These are phyloP conservation scores for Sarocladium brachiariae DNA, from an alignment of 2,329 filamentous ascomycete species.

Conservation along the genomic window DNA sequence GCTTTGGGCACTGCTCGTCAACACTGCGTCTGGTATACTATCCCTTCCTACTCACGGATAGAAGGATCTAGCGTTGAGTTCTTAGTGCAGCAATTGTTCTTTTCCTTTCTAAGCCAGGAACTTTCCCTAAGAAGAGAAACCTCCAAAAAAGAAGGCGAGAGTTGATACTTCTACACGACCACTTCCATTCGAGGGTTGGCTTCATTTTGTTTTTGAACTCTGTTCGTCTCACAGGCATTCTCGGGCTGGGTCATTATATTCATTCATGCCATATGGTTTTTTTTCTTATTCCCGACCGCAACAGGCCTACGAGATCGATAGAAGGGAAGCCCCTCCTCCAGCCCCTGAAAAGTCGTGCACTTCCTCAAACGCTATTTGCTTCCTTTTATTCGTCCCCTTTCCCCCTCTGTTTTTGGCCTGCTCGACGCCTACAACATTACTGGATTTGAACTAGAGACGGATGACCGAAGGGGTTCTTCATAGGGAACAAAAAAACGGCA, in stretches of 20 bases:
- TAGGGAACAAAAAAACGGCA: not conserved
- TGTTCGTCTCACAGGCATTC: slow-evolving; percentile 2
- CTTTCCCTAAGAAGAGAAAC: not conserved
- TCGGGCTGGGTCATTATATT: not conserved
- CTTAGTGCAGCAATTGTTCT: not conserved
- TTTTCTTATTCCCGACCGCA: not conserved
- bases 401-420: not conserved
- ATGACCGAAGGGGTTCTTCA: not conserved
- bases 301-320: not conserved
- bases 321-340: not conserved
- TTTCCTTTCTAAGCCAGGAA: not conserved
- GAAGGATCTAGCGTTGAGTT: not conserved
- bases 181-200: not conserved
- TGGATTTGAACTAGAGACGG: slow-evolving; percentile 6
- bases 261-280: not conserved
- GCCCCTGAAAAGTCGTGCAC: too few species aligned
- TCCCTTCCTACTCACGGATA: too few species aligned
- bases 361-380: not conserved
- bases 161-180: not conserved
- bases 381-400: not conserved
- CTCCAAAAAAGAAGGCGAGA: slow-evolving; percentile 5
- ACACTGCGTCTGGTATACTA: too few species aligned
- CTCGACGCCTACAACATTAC: slow-evolving; percentile 1
- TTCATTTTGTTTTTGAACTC: not conserved
- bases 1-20: too few species aligned